These are phyloP conservation scores for Phellopilus nigrolimitatus DNA, from an alignment of 1,284 basidiomycete species.

Conservation along the genomic window DNA sequence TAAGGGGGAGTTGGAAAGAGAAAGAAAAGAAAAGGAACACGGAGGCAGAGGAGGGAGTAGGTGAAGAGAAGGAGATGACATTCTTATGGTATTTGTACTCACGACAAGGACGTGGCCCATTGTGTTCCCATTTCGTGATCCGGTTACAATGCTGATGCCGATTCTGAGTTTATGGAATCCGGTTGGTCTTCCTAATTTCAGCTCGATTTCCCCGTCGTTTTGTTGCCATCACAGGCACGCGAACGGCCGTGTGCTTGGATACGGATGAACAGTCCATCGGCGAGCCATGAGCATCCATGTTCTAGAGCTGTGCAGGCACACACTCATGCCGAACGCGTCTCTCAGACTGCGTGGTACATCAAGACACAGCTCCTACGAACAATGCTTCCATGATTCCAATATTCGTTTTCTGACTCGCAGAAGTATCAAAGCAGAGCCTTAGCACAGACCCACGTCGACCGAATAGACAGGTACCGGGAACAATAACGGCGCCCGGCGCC, in stretches of 20 bases:
- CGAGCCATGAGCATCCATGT: neutral
- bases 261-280: neutral
- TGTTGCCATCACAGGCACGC: neutral
- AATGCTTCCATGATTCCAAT: too few relatives aligned
- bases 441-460: too few relatives aligned
- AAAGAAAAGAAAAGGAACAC: slow-evolving; percentile 1
- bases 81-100: slow-evolving; percentile 2
- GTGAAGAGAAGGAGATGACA: neutral
- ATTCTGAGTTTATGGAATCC: neutral
- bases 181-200: neutral
- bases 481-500: too few relatives aligned
- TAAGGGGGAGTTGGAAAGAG: slow-evolving; percentile 1
- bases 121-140: too few relatives aligned
- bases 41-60: neutral
- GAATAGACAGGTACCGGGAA: too few relatives aligned
- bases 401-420: too few relatives aligned
- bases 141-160: neutral
- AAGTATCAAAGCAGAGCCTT: too few relatives aligned
- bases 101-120: neutral
- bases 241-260: neutral
- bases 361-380: too few relatives aligned
- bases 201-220: neutral
- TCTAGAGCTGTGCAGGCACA: neutral
- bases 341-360: too few relatives aligned
- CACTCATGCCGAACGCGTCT: too few relatives aligned